Percentiles rank a stretch among this genome's conserved stretches.
Conservation (phyloP, 1,139 yeast genomes). For the Scheffersomyces stambukii region DNA sequence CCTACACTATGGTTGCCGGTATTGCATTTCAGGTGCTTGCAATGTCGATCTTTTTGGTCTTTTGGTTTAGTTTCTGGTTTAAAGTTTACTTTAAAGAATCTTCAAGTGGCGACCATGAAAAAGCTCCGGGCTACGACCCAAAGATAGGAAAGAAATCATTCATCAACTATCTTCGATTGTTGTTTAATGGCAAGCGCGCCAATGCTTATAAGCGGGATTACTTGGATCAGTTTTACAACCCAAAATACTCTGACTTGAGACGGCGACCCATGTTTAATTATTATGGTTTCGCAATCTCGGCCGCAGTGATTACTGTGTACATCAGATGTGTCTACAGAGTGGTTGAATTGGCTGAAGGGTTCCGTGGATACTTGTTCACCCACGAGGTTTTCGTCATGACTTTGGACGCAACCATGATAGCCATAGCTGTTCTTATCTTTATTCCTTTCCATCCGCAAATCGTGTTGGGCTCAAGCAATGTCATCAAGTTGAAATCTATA, state of each 20-base stretch:
- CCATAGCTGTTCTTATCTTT: slow-evolving; percentile 34
- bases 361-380: slow-evolving; percentile 61
- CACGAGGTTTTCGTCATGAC: slow-evolving; percentile 70
- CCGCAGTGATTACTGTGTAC: slow-evolving; percentile 52
- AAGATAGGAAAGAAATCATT: slow-evolving; percentile 13
- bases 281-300: slow-evolving; percentile 46
- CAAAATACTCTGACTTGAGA: slow-evolving; percentile 38
- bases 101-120: slow-evolving; percentile 2
- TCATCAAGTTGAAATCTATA: slow-evolving; percentile 9
- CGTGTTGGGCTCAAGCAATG: slow-evolving; percentile 36
- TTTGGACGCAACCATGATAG: slow-evolving; percentile 70
- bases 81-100: slow-evolving; percentile 34
- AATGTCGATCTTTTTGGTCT: slow-evolving; percentile 57
- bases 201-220: slow-evolving; percentile 14
- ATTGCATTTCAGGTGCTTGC: slow-evolving; percentile 72
- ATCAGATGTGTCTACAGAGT: slow-evolving; percentile 76
- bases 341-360: slow-evolving; percentile 73
- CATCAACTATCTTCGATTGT: slow-evolving; percentile 18
- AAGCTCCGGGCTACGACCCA: slow-evolving; percentile 1
- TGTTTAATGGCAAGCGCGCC: slow-evolving; percentile 19
- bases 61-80: slow-evolving; percentile 51
- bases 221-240: slow-evolving; percentile 29
- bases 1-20: slow-evolving; percentile 77
- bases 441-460: slow-evolving; percentile 59
- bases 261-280: slow-evolving; percentile 31